Conservation (phyloP, 495 filamentous ascomycete genomes). For the Aspergillus biplanus region DNA sequence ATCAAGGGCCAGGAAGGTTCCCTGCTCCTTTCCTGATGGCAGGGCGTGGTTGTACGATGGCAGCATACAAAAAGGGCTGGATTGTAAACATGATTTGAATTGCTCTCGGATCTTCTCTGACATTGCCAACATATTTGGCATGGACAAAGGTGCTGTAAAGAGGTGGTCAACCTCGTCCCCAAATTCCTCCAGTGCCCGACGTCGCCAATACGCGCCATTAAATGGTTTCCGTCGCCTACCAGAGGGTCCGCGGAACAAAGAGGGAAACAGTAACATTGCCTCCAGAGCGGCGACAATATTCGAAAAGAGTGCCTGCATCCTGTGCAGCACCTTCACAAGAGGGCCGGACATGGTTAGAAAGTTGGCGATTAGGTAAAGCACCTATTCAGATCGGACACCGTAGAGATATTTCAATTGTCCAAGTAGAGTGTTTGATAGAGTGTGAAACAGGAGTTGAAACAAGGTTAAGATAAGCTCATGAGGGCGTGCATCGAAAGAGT, state of each 20-base stretch:
- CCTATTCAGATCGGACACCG: background rate
- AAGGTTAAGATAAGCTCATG: slow-evolving; percentile 25
- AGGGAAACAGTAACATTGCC: slow-evolving; percentile 55
- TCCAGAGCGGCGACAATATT: slow-evolving; percentile 54
- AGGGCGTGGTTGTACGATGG: slow-evolving; percentile 67
- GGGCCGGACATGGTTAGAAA: slow-evolving; percentile 41
- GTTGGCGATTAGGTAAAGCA: background rate
- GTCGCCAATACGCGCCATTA: slow-evolving; percentile 44
- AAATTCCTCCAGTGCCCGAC: slow-evolving; percentile 54
- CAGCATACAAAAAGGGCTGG: slow-evolving; percentile 64
- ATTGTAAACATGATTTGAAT: slow-evolving; percentile 55
- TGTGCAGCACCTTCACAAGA: slow-evolving; percentile 49
- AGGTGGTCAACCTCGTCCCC: slow-evolving; percentile 53
- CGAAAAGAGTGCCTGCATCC: slow-evolving; percentile 58
- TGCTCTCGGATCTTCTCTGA: slow-evolving; percentile 63
- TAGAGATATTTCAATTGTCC: background rate
- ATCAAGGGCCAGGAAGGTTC: slow-evolving; percentile 65
- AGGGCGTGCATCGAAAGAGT: slow-evolving; percentile 11
- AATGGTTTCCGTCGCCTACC: slow-evolving; percentile 41
- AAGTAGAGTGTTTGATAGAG: slow-evolving; percentile 4
- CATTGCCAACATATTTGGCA: slow-evolving; percentile 53
- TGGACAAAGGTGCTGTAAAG: slow-evolving; percentile 48
- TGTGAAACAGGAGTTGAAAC: slow-evolving; percentile 6
- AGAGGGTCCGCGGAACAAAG: slow-evolving; percentile 47
- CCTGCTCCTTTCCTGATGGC: slow-evolving; percentile 61